Percentiles rank a stretch among this genome's conserved stretches.
These are phyloP conservation scores for Bryopsis sp. DNA, from an alignment of 139 green algal genomes.

Conservation along the genomic window DNA sequence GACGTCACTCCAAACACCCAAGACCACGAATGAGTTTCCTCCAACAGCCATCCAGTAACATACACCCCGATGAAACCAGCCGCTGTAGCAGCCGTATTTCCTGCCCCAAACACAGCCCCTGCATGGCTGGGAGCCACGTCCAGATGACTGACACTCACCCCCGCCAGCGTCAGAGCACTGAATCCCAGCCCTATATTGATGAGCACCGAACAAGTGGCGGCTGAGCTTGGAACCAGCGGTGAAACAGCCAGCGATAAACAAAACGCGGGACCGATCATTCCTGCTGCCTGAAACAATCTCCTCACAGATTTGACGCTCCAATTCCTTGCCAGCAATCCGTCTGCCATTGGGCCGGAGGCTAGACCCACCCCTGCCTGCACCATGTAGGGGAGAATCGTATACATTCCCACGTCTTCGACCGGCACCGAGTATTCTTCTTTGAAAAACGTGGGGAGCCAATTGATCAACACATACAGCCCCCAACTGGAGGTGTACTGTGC, in stretches of 20 bases:
- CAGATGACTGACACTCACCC: conserved; percentile 58
- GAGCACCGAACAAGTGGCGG: conserved; percentile 35
- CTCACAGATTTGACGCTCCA: conserved; percentile 25
- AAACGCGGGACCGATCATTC: conserved; percentile 64
- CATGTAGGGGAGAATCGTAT: conserved; percentile 66
- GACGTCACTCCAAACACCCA: conserved; percentile 66
- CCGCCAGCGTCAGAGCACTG: conserved; percentile 59
- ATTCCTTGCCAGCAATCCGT: conserved; percentile 23
- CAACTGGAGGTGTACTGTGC: conserved; percentile 58
- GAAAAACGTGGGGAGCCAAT: conserved; percentile 79
- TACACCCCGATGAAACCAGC: conserved; percentile 54
- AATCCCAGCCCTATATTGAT: conserved; percentile 62
- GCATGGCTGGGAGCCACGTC: conserved; percentile 66
- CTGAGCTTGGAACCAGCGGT: conserved; percentile 33
- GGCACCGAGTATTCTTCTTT: conserved; percentile 49
- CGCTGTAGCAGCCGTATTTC: conserved; percentile 65
- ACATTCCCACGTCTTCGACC: conserved; percentile 45
- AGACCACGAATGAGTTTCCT: conserved; percentile 49
- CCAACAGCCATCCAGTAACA: conserved; percentile 17
- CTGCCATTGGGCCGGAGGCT: not conserved
- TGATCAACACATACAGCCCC: conserved; percentile 66
- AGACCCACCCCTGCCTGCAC: conserved; percentile 25
- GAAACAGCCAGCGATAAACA: conserved; percentile 55
- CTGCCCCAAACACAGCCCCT: conserved; percentile 55
- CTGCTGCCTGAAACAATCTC: conserved; percentile 28